phyloP scores from a whole-genome alignment of 1,284 basidiomycete species.

The Cutaneotrichosporon sp. region DNA sequence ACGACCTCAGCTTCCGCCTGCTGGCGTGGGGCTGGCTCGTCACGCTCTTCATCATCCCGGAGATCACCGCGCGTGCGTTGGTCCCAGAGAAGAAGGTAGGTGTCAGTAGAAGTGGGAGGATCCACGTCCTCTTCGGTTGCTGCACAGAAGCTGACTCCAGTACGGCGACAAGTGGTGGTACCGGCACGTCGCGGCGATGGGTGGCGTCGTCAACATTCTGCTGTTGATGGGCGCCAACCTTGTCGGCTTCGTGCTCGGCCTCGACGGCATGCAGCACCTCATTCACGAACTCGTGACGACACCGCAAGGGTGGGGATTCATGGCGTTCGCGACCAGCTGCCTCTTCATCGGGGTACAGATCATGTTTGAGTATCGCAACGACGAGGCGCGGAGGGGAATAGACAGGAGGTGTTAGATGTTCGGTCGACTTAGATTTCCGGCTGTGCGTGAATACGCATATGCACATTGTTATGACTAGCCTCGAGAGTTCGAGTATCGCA shows the following conservation, averaged over 20 bases:
- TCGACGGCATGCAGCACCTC: constrained; percentile 77
- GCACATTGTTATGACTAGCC: neutral
- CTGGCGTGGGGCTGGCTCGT: constrained; percentile 97
- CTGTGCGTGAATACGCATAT: neutral
- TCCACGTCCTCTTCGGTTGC: neutral
- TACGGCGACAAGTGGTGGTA: constrained; percentile 74
- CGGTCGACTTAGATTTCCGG: neutral
- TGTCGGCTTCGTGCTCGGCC: constrained; percentile 90
- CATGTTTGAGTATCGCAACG: constrained; percentile 86
- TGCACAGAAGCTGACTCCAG: constrained; percentile 51
- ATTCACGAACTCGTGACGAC: constrained; percentile 65
- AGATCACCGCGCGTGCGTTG: constrained; percentile 64
- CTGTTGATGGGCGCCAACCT: constrained; percentile 94
- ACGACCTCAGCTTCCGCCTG: constrained; percentile 83
- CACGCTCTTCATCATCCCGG: constrained; percentile 85
- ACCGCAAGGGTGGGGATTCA: constrained; percentile 60
- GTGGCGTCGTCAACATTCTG: constrained; percentile 80
- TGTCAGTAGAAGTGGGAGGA: constrained; percentile 7
- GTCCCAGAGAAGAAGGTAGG: constrained; percentile 67
- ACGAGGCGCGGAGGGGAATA: constrained; percentile 47
- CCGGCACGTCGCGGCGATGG: constrained; percentile 77
- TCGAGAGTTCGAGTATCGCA: neutral
- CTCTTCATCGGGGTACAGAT: constrained; percentile 82
- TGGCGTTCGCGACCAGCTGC: constrained; percentile 63
- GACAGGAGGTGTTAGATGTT: constrained; percentile 43